phyloP scores from a whole-genome alignment of 257 asterid species.

The Pogostemon cablin region DNA sequence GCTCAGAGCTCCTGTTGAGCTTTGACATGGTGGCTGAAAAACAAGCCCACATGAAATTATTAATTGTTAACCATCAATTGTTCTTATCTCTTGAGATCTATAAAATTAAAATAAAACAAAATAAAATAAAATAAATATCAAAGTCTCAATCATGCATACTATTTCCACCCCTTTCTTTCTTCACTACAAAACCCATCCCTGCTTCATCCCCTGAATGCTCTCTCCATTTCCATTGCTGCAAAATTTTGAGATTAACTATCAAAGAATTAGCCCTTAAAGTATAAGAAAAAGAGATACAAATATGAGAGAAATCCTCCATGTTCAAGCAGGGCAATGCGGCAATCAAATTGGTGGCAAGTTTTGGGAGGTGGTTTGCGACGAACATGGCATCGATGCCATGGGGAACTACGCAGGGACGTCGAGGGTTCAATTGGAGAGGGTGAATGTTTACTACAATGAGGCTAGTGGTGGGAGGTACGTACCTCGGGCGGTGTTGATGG shows the following conservation, averaged over 20 bases:
- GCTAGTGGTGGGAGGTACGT: slow-evolving; percentile 77
- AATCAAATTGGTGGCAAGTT: slow-evolving; percentile 79
- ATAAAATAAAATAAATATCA: slow-evolving; percentile 38
- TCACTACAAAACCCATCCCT: slow-evolving; percentile 40
- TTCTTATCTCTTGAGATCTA: slow-evolving; percentile 26
- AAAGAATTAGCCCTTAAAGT: neutral
- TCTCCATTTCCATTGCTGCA: neutral
- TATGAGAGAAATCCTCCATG: slow-evolving; percentile 73
- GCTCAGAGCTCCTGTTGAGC: slow-evolving; percentile 56
- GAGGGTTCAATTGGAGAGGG: slow-evolving; percentile 57
- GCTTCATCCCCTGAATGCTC: slow-evolving; percentile 23
- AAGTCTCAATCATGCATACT: slow-evolving; percentile 45
- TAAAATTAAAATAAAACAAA: neutral
- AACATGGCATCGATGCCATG: slow-evolving; percentile 58
- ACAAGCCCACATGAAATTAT: slow-evolving; percentile 63
- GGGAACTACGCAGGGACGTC: slow-evolving; percentile 57
- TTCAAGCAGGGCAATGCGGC: slow-evolving; percentile 83
- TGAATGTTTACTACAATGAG: slow-evolving; percentile 73
- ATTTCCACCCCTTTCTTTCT: slow-evolving; percentile 23
- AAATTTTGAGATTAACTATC: neutral
- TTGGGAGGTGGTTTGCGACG: slow-evolving; percentile 74
- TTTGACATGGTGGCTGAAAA: slow-evolving; percentile 52
- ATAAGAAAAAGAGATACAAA: neutral
- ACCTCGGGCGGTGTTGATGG: slow-evolving; percentile 71
- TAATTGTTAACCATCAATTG: slow-evolving; percentile 33